These are phyloP conservation scores for Russula compacta DNA, from an alignment of 768 basidiomycete genomes.

Conservation along the genomic window DNA sequence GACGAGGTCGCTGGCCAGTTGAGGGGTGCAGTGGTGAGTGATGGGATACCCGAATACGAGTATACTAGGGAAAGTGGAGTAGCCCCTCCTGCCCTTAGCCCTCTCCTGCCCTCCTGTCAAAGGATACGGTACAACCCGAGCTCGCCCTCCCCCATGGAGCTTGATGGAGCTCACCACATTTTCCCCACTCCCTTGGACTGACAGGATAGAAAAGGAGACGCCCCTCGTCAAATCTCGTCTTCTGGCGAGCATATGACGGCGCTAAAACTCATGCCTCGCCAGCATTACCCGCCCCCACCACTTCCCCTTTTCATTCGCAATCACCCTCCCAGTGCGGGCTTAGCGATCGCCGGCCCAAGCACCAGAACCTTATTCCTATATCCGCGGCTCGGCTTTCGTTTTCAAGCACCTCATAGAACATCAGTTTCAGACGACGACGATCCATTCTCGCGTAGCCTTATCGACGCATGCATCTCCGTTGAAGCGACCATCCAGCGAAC, in stretches of 20 bases:
- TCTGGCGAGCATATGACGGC: slow-evolving; percentile 56
- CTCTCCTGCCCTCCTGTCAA: too few relatives aligned
- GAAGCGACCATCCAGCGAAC: not conserved
- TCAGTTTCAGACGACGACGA: not conserved
- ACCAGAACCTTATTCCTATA: slow-evolving; percentile 17
- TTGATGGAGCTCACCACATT: not conserved
- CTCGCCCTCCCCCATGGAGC: not conserved
- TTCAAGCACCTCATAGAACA: not conserved
- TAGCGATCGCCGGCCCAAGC: slow-evolving; percentile 35
- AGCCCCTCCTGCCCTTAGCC: too few relatives aligned
- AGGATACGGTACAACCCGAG: not conserved
- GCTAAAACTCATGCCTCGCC: slow-evolving; percentile 38
- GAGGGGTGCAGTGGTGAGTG: too few relatives aligned
- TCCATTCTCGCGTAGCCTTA: not conserved
- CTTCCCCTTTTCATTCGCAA: too few relatives aligned
- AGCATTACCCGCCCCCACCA: slow-evolving; percentile 22
- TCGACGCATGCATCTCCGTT: not conserved
- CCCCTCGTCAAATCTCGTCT: slow-evolving; percentile 35
- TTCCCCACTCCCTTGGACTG: not conserved
- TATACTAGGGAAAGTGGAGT: too few relatives aligned
- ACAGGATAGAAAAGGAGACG: not conserved
- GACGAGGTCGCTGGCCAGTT: too few relatives aligned
- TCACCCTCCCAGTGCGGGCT: slow-evolving; percentile 29
- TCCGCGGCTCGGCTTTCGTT: not conserved
- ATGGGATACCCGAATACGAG: too few relatives aligned